Evolutionary conservation across 345 rosid genomes (phyloP).

Genomic region (Chamaenerion angustifolium): DNA sequence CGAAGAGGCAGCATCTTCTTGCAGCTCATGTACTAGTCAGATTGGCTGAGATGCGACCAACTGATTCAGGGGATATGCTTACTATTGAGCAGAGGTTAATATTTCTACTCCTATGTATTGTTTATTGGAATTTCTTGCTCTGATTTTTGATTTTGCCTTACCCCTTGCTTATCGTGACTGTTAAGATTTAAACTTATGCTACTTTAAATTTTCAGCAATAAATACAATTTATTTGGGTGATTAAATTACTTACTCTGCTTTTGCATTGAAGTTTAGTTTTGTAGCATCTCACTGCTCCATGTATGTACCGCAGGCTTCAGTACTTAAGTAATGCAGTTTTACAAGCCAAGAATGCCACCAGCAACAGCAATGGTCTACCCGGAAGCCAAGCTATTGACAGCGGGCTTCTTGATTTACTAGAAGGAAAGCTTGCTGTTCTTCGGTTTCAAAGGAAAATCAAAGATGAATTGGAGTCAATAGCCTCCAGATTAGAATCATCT

Average conservation of each 20-base stretch:
- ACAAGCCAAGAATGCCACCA: conserved; percentile 87
- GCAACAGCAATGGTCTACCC: conserved; percentile 38
- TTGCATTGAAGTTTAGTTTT: too few relatives aligned
- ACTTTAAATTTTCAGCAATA: too few relatives aligned
- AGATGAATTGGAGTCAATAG: conserved; percentile 66
- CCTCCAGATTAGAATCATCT: conserved; percentile 39
- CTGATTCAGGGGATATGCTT: conserved; percentile 41
- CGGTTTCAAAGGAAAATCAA: conserved; percentile 82
- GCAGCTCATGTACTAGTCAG: conserved; percentile 87
- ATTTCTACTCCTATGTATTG: background rate
- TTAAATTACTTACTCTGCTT: background rate
- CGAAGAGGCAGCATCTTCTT: conserved; percentile 82
- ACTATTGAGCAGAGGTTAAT: conserved; percentile 73
- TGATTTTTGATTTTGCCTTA: background rate
- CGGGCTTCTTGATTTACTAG: conserved; percentile 88
- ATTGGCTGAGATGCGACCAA: conserved; percentile 82
- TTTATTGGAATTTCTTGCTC: background rate
- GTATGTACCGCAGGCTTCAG: conserved; percentile 49
- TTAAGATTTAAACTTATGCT: too few relatives aligned
- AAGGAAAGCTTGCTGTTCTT: conserved; percentile 87
- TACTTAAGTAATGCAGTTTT: conserved; percentile 86
- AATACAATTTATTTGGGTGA: background rate
- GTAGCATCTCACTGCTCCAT: conserved; percentile 2
- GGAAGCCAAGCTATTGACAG: conserved; percentile 48
- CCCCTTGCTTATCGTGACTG: too few relatives aligned